Evolutionary conservation across 2,329 filamentous ascomycete species (phyloP).

Genomic region (Botryosphaeria agaves): DNA sequence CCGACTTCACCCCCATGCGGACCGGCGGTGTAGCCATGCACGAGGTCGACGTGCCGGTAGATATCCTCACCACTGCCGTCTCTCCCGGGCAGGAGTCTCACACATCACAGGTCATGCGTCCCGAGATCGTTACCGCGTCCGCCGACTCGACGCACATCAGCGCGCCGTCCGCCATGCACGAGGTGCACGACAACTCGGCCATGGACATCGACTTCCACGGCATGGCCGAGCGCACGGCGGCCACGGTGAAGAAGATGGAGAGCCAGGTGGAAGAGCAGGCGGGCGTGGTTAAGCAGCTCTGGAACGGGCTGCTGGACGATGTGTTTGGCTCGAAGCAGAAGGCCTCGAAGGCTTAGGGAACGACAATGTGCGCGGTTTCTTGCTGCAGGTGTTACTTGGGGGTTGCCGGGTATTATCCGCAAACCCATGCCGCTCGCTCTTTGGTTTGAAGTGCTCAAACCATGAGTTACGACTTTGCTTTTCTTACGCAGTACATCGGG

Average conservation of each 20-base stretch:
- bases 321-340: slow-evolving; percentile 22
- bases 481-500: no score
- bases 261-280: slow-evolving; percentile 3
- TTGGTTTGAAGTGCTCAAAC: no score
- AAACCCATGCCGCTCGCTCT: no score
- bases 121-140: slow-evolving; percentile 37
- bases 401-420: no score
- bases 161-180: slow-evolving; percentile 36
- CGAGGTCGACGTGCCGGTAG: not conserved
- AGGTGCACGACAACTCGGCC: slow-evolving; percentile 38
- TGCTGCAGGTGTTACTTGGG: no score
- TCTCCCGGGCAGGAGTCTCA: no score
- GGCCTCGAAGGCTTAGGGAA: slow-evolving; percentile 1
- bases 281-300: slow-evolving; percentile 24
- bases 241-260: slow-evolving; percentile 12
- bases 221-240: slow-evolving; percentile 31
- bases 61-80: not conserved
- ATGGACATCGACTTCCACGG: slow-evolving; percentile 39
- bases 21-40: slow-evolving; percentile 1
- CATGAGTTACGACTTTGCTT: no score
- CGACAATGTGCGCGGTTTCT: no score
- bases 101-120: slow-evolving; percentile 28
- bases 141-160: slow-evolving; percentile 28
- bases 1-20: slow-evolving; percentile 7
- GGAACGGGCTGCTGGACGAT: slow-evolving; percentile 32